These are phyloP conservation scores for Somion occarium DNA, from an alignment of 1,284 basidiomycete species.

Conservation along the genomic window DNA sequence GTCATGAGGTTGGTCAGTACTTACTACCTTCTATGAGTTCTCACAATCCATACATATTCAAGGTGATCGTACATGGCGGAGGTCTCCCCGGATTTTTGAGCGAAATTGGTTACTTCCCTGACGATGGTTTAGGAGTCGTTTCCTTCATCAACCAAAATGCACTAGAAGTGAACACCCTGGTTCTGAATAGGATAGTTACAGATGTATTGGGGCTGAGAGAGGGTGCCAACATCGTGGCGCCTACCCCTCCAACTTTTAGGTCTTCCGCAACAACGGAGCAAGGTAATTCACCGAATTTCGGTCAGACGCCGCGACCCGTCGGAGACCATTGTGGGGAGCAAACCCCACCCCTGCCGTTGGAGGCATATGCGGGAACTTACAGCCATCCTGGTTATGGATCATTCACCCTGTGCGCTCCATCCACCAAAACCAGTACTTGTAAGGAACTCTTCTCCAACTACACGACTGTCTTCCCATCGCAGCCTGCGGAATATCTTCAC, in stretches of 20 bases:
- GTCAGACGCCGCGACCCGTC: not conserved
- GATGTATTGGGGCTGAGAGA: not conserved
- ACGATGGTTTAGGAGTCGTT: slow-evolving; percentile 32
- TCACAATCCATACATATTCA: slow-evolving; percentile 1
- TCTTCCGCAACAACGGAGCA: not conserved
- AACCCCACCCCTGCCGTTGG: slow-evolving; percentile 8
- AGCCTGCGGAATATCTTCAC: slow-evolving; percentile 10
- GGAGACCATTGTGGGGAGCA: not conserved
- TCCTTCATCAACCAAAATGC: slow-evolving; percentile 32
- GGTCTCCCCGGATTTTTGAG: slow-evolving; percentile 35
- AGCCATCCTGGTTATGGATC: slow-evolving; percentile 18
- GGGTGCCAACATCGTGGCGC: not conserved
- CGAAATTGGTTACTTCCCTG: slow-evolving; percentile 18
- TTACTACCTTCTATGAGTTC: not conserved
- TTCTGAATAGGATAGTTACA: not conserved
- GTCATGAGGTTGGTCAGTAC: slow-evolving; percentile 27
- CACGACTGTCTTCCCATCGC: slow-evolving; percentile 8
- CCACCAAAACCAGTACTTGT: slow-evolving; percentile 16
- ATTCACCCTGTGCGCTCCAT: slow-evolving; percentile 17
- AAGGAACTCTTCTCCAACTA: slow-evolving; percentile 14
- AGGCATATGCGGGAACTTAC: slow-evolving; percentile 19
- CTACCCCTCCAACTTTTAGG: not conserved
- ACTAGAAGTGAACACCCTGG: not conserved
- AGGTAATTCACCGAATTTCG: not conserved
- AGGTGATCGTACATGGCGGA: slow-evolving; percentile 36